Evolutionary conservation across 495 filamentous ascomycete species (phyloP), one percentile per base, ranked within the genome.

Genomic region (Venustampulla echinocandica): DNA sequence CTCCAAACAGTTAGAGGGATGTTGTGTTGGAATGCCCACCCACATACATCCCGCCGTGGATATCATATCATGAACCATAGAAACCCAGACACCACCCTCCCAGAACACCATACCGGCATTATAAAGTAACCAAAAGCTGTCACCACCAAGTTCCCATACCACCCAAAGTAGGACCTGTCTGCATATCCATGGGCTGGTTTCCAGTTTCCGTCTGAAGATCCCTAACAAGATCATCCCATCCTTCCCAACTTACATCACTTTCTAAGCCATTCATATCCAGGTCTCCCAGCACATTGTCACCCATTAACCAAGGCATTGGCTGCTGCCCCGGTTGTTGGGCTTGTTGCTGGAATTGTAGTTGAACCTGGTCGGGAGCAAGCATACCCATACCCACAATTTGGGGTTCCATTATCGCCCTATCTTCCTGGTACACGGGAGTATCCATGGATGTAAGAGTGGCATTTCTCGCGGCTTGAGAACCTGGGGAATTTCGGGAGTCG

Each of bases 221-320:
- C 13, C 46, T 32, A 3, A 59, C 51, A 13, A 59, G 35, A 43
- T 59, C 53, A 42, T 59, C 53, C 56, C 56, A 59, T 18, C 50
- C 44, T 15, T 54, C 44, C 56, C 53, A 56, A 32, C 42, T 52
- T 5, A 46, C 36, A 33, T 59, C 53, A 10, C 42, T 46, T 17
- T 54, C 44, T 19, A 50, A 6, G 6, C 13, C 28, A 44, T 39
- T 32, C 56, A 54, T 49, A 28, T 56, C 56, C 27, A 58, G 22
- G 37, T 54, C 55, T 10, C 42, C 4, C 18, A 55, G 27, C 0
- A 44, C 35, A 15, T 28, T 44, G 28, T 55, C 44, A 28, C 49
- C 51, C 50, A 57, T 47, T 5, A 50, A 14, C 54, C 54, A 57
- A 3, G 53, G 32, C 1, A 27, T 42, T 10, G 47, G 43, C 15